Percentiles rank a stretch among this genome's conserved stretches.
Conservation (phyloP, 768 basidiomycete species). For the Podaxis sp. region DNA sequence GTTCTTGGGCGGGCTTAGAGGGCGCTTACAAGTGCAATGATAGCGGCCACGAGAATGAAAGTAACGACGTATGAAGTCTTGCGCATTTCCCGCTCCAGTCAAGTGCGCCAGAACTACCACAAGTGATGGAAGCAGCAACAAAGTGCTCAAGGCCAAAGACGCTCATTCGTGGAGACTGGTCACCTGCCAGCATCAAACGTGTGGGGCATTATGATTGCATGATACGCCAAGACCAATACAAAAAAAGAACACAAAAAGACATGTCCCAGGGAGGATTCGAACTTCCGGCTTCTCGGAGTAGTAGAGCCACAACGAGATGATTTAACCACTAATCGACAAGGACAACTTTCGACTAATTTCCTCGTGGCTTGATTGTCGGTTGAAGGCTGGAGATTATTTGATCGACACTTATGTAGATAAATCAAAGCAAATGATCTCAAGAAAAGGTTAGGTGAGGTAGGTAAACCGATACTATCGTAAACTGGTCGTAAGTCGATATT, state of each 20-base stretch:
- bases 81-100: slow-evolving; percentile 38
- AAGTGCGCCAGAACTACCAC: neutral
- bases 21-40: slow-evolving; percentile 51
- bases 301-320: slow-evolving; percentile 22
- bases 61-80: slow-evolving; percentile 70
- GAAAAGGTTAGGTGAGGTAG: too few relatives aligned
- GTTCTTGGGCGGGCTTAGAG: neutral
- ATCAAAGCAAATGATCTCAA: too few relatives aligned
- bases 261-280: slow-evolving; percentile 24
- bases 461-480: neutral
- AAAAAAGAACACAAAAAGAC: slow-evolving; percentile 5
- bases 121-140: neutral
- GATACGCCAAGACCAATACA: slow-evolving; percentile 2
- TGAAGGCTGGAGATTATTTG: too few relatives aligned
- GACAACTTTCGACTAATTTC: neutral
- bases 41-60: slow-evolving; percentile 52
- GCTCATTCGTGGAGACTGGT: neutral
- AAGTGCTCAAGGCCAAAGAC: neutral
- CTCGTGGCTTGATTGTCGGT: too few relatives aligned
- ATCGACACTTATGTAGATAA: too few relatives aligned
- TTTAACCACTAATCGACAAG: slow-evolving; percentile 26
- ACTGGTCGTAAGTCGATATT: neutral
- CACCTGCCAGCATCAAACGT: neutral
- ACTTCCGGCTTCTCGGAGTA: slow-evolving; percentile 23
- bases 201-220: neutral